Base-by-base conservation (phyloP, 164 flowering plant species). In the Amborella trichopoda region DNA sequence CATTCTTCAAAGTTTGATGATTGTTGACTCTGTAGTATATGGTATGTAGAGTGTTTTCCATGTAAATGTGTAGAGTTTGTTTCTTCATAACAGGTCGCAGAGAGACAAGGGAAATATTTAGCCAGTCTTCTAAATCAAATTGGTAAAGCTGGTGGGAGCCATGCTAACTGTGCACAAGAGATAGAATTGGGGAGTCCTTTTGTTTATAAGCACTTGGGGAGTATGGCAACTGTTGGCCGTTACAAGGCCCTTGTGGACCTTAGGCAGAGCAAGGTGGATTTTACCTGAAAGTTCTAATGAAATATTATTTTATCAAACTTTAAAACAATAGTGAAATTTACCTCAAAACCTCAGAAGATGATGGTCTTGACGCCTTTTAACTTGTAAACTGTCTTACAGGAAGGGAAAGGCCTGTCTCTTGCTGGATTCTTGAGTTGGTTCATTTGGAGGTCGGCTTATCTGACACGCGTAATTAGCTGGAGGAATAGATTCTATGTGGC, bases 31-130 rank as follows among this genome's bases (percentile, higher is more conserved):
- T n/a, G n/a, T n/a, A n/a, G n/a, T n/a, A n/a, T n/a, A n/a, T n/a
- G n/a, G n/a, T n/a, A n/a, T n/a, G n/a, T n/a, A n/a, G n/a, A n/a
- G n/a, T n/a, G n/a, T n/a, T n/a, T n/a, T n/a, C n/a, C n/a, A n/a
- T n/a, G n/a, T n/a, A n/a, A n/a, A n/a, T n/a, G n/a, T n/a, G n/a
- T n/a, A n/a, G n/a, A n/a, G n/a, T n/a, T n/a, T n/a, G n/a, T n/a
- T n/a, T n/a, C n/a, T n/a, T n/a, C n/a, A n/a, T n/a, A n/a, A n/a
- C 71, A 85, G 95, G 94, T 80, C 9, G 96, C 91, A 16, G 96
- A 87, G 55, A 71, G 94, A 53, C 59, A 87, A 70, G 94, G 96
- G 4, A 87, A 83, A 28, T 87, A 40, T 54, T 66, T 83, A 23
- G 80, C 66, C 28, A 72, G 71, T 28, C 21, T 79, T 58, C 72